A percentile compares a stretch with the other conserved stretches of the same genome.
Evolutionary conservation across 2,329 filamentous ascomycete species (phyloP).

Genomic region (Emericellopsis cladophorae): DNA sequence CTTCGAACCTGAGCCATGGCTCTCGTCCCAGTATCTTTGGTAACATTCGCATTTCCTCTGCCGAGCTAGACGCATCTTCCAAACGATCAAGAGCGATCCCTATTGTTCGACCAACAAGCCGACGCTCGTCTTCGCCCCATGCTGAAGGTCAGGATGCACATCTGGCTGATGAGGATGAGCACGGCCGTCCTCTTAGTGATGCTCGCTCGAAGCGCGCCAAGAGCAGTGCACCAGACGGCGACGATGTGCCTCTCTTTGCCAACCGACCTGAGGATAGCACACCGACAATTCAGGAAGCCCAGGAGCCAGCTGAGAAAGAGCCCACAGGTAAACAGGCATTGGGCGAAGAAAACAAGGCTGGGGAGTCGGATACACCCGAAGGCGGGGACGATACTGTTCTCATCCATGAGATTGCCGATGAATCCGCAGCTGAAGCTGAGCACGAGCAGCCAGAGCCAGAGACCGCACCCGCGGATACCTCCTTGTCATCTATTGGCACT

Average conservation of each 20-base stretch:
- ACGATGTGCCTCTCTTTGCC: slow-evolving; percentile 67
- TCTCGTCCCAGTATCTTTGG: slow-evolving; percentile 50
- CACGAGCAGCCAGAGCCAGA: slow-evolving; percentile 11
- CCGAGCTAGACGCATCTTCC: slow-evolving; percentile 49
- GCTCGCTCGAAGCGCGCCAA: slow-evolving; percentile 66
- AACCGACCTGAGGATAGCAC: slow-evolving; percentile 24
- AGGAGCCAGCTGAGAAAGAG: background rate
- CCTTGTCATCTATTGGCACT: slow-evolving; percentile 37
- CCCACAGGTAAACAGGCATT: background rate
- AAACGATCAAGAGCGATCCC: slow-evolving; percentile 77
- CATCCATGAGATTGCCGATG: slow-evolving; percentile 1
- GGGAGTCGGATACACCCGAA: background rate
- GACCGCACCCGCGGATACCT: slow-evolving; percentile 31
- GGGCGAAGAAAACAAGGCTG: slow-evolving; percentile 2
- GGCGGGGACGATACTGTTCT: no score
- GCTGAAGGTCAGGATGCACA: slow-evolving; percentile 6
- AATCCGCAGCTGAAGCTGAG: slow-evolving; percentile 9
- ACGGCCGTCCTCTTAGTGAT: slow-evolving; percentile 50
- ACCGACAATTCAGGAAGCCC: background rate
- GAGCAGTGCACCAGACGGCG: slow-evolving; percentile 49
- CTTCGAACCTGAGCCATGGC: slow-evolving; percentile 21
- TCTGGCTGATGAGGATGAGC: slow-evolving; percentile 31
- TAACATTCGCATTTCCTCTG: slow-evolving; percentile 49
- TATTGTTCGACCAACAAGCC: slow-evolving; percentile 56
- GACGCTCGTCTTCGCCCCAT: slow-evolving; percentile 20